phyloP scores from a whole-genome alignment of 768 basidiomycete species.

The Leccinum uliginosum region DNA sequence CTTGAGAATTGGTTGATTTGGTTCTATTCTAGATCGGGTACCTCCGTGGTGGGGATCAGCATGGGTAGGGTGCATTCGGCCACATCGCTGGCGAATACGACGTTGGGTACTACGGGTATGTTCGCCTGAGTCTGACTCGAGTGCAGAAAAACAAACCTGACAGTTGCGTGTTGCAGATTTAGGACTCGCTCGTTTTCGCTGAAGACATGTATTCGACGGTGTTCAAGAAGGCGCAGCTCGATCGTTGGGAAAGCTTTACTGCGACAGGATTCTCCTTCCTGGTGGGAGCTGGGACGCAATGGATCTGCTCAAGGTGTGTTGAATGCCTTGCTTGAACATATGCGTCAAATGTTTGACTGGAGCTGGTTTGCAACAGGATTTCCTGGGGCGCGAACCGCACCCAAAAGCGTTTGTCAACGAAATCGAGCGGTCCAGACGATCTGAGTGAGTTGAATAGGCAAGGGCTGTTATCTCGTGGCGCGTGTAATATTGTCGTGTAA shows the following conservation, averaged over 20 bases:
- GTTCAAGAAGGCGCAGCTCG: conserved; percentile 77
- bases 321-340: neutral
- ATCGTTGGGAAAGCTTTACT: conserved; percentile 65
- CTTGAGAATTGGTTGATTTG: conserved; percentile 74
- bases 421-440: conserved; percentile 37
- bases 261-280: conserved; percentile 66
- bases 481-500: neutral
- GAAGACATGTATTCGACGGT: conserved; percentile 64
- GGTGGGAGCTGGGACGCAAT: conserved; percentile 76
- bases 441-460: neutral
- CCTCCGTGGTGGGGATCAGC: conserved; percentile 52
- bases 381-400: conserved; percentile 73
- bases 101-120: conserved; percentile 60
- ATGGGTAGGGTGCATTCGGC: conserved; percentile 70
- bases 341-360: neutral
- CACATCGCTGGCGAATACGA: conserved; percentile 76
- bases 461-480: neutral
- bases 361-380: conserved; percentile 43
- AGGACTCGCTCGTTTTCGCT: conserved; percentile 64
- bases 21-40: conserved; percentile 45
- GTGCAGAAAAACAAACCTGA: neutral
- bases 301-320: conserved; percentile 62
- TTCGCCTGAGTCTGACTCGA: neutral
- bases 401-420: conserved; percentile 71
- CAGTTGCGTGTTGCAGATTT: conserved; percentile 40